Percentiles rank a stretch among this genome's conserved stretches.
phyloP scores from a whole-genome alignment of 2,329 filamentous ascomycete species.

The Fusarium domesticum region DNA sequence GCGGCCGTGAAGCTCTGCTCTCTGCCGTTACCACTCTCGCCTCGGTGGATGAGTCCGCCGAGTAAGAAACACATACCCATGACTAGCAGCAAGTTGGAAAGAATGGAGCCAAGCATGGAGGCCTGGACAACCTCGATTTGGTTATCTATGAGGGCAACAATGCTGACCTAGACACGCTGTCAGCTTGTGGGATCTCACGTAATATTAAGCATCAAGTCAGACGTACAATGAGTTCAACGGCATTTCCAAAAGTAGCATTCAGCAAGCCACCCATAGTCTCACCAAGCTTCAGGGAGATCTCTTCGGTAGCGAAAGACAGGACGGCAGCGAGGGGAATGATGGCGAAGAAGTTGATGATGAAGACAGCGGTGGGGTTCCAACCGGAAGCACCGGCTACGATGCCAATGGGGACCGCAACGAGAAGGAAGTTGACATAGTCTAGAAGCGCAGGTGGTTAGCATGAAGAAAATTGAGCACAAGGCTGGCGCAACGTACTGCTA shows the following conservation, averaged over 20 bases:
- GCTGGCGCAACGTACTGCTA: conserved; percentile 50
- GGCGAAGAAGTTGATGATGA: conserved; percentile 76
- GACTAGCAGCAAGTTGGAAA: conserved; percentile 90
- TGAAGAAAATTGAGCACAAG: background rate
- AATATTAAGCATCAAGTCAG: background rate
- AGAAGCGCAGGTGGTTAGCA: conserved; percentile 7
- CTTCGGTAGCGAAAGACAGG: conserved; percentile 74
- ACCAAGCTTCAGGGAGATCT: conserved; percentile 68
- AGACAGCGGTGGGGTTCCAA: conserved; percentile 66
- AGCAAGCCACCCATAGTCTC: conserved; percentile 71
- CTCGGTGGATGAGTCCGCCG: conserved; percentile 64
- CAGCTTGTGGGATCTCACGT: conserved; percentile 3
- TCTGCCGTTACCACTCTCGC: conserved; percentile 52
- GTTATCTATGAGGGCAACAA: conserved; percentile 78
- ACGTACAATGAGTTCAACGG: conserved; percentile 72
- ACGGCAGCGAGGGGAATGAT: conserved; percentile 74
- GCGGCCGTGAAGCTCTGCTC: conserved; percentile 74
- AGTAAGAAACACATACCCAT: conserved; percentile 78
- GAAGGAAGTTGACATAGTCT: conserved; percentile 66
- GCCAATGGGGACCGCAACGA: conserved; percentile 71
- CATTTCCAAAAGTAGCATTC: conserved; percentile 77
- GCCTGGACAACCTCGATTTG: conserved; percentile 97
- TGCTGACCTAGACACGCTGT: conserved; percentile 66
- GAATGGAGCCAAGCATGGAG: conserved; percentile 92
- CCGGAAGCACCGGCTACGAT: conserved; percentile 61